Base-by-base conservation (phyloP, 225 moss, liverwort and hornwort species). In the Anthoceros angustus region DNA sequence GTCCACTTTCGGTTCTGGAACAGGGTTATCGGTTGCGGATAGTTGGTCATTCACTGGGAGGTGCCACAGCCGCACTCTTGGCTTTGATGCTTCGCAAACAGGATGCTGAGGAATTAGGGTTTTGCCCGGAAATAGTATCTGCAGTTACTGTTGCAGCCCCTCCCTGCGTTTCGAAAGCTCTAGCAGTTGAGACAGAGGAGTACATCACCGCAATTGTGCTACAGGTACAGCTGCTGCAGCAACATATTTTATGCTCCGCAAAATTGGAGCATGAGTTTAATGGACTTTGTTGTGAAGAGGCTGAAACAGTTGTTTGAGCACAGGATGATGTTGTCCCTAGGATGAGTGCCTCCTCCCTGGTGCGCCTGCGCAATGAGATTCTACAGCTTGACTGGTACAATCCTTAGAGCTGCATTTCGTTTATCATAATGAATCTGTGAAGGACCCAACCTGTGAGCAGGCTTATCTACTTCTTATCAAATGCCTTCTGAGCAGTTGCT, bases 281-380 rank as follows among this genome's bases (percentile, higher is more conserved):
- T 60, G 43, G 32, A 63, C 41, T 48, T 26, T 26, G 67, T 39
- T 67, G 32, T 69, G 41, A 24, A 41, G 49, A 38, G 12, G 50
- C 4, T 1, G 41, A 40, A 41, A 9, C 20, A 25, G 23, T 42
- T 64, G 3, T 40, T 9, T 67, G 42, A 7, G 24, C 73, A 64
- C 73, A 90, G 88, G 90, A 94, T 71, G 93, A 90, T 70, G 77
- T 88, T 11, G 83, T 94, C 64, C 90, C 93, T 68, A 77, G 93
- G 66, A 77, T 94, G 84, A 94, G 84, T 65, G 79, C 82, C 61
- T 66, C 84, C 64, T 82, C 86, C 42, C 83, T 94, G 71, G 70
- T 84, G 67, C 81, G 75, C 43, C 80, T 94, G 43, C 83, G 88
- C 38, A 88, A 88, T 70, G 93, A 94, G 80, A 90, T 94, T 73